These are phyloP conservation scores for Peronosclerospora sorghi DNA, from an alignment of 352 stramenopile genomes.

Conservation along the genomic window DNA sequence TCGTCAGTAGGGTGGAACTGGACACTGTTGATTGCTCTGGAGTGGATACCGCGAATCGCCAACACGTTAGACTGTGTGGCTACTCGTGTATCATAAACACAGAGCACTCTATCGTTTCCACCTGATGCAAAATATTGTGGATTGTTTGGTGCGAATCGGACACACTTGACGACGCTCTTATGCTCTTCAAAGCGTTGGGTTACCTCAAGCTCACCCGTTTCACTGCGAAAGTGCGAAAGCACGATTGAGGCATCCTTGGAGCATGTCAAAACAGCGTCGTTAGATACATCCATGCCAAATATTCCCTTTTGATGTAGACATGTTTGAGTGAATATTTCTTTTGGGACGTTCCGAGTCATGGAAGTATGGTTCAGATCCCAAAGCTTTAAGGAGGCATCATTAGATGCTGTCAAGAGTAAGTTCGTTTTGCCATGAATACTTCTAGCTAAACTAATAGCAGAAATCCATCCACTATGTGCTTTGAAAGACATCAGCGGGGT, in stretches of 20 bases:
- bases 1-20: constrained; percentile 35
- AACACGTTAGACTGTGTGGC: constrained; percentile 5
- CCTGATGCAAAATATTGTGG: constrained; percentile 25
- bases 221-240: constrained; percentile 20
- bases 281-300: constrained; percentile 32
- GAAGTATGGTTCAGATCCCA: constrained; percentile 43
- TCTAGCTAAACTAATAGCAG: constrained; percentile 28
- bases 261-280: constrained; percentile 28
- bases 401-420: constrained; percentile 34
- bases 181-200: constrained; percentile 27
- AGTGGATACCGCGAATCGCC: constrained; percentile 11
- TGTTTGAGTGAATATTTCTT: constrained; percentile 19
- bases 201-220: constrained; percentile 6
- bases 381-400: constrained; percentile 37
- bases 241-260: constrained; percentile 39
- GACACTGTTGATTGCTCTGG: constrained; percentile 43
- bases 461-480: constrained; percentile 42
- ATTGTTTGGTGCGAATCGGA: constrained; percentile 18
- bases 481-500: constrained; percentile 41
- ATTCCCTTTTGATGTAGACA: constrained; percentile 35
- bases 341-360: constrained; percentile 7
- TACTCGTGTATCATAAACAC: constrained; percentile 25
- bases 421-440: constrained; percentile 19
- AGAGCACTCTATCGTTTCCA: constrained; percentile 33
- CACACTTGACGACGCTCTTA: constrained; percentile 37